Evolutionary conservation across 2,329 filamentous ascomycete species (phyloP), one percentile per base, ranked within the genome.

Genomic region (Ramichloridium luteum): DNA sequence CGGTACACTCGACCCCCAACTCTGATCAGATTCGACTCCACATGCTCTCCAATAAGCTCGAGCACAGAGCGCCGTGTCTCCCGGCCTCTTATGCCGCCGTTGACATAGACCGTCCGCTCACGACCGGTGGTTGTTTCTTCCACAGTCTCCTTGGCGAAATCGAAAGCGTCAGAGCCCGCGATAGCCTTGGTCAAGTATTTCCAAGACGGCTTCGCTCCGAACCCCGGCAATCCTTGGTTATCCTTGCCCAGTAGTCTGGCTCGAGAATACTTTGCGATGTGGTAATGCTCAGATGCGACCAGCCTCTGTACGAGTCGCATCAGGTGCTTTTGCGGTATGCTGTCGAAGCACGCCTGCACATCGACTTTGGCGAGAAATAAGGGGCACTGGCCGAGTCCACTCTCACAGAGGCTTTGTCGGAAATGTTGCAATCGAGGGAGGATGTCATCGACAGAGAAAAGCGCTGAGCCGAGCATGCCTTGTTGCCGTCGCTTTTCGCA

Each of bases 281-380:
- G 67, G 50, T 98, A 98, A 13, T 62, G 59, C 3, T 66, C 56
- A 35, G 79, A 40, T 56, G 72, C 41, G 70, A 73, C 31, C 50
- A 75, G 36, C 41, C 55, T 51, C 25, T 65, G 60, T 40, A 92
- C 69, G 15, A 96, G 62, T 14, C 64, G 53, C 18, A 94, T 50
- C 12, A 96, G 63, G 1, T 74, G 72, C 15, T 69, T 58, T 53
- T 96, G 90, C 0, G 90, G 90, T 27, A 98, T 94, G 0, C 81
- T 93, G 55, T 98, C 90, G 53, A 94, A 98, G 46, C 88, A 93
- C 2, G 83, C 75, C 51, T 82, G 73, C 13, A 98, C 86, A 50
- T 98, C 90, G 9, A 93, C 65, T 53, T 98, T 98, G 38, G 77
- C 86, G 57, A 96, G 93, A 56, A 81, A 96, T 1, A 94, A 58